Base-by-base conservation (phyloP, 2,329 filamentous ascomycete species). In the Parastagonospora avenae region DNA sequence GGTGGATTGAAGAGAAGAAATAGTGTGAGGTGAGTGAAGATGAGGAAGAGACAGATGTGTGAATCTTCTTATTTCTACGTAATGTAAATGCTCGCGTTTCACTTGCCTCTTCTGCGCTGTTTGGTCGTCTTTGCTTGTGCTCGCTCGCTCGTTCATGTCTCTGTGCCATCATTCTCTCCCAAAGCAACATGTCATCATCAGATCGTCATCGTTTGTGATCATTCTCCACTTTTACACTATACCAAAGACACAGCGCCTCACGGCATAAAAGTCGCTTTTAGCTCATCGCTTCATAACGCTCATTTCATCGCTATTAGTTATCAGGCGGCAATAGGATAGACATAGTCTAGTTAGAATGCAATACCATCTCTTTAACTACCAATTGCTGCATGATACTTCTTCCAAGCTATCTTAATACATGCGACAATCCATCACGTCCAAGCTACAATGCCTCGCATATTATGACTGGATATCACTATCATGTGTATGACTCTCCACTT, bases 61-160 rank as follows among this genome's bases (percentile, higher is more conserved):
- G 16, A 36, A 33, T 32, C 15, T 4, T 38, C 46, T 49, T 39
- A 40, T 35, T 50, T 50, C 42, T 46, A 44, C 28, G 30, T 19
- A 55, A 55, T 53, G 53, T 55, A 55, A 49, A 55, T 52, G 38
- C 27, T 49, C 46, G 11, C n/a, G n/a, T 36, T 9, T 36, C 10
- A 15, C 11, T 36, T 40, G 16, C 38, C 4, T 42, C 7, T n/a
- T n/a, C n/a, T n/a, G n/a, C n/a, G n/a, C n/a, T n/a, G n/a, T n/a
- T n/a, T n/a, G n/a, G n/a, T n/a, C n/a, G n/a, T n/a, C n/a, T n/a
- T n/a, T n/a, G n/a, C n/a, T 37, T 11, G 35, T 37, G 35, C 19
- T 37, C 35, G 35, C 35, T 16, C 10, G 15, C 16, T 16, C 12
- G 11, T 35, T 35, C 32, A 35, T n/a, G 14, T 37, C 19, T 16